A percentile compares a stretch with the other conserved stretches of the same genome.
Conservation (phyloP, 805 yeast genomes). For the Kazachstania taianensis region DNA sequence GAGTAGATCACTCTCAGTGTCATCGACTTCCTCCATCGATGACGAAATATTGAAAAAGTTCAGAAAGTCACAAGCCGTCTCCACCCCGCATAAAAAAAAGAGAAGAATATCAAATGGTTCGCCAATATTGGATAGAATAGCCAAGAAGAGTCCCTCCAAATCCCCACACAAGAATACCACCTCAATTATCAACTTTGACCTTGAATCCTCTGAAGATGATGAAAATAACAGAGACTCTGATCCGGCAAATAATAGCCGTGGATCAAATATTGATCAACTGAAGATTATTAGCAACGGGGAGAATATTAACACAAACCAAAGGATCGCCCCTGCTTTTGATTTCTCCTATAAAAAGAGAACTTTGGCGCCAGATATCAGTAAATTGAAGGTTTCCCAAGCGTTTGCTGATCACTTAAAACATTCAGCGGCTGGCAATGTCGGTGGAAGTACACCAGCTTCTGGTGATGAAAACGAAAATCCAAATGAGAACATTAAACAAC, state of each 20-base stretch:
- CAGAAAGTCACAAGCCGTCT: not conserved
- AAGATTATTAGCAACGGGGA: too few relatives aligned
- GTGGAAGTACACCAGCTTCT: too few relatives aligned
- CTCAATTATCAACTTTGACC: conserved; percentile 18
- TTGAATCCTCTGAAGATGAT: conserved; percentile 11
- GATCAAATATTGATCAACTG: not conserved
- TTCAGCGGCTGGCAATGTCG: conserved; percentile 9
- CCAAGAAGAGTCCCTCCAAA: conserved; percentile 17
- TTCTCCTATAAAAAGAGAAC: conserved; percentile 21
- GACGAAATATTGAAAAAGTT: not conserved
- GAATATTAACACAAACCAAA: too few relatives aligned
- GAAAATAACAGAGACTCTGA: not conserved
- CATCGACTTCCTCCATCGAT: conserved; percentile 3
- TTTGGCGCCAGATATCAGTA: conserved; percentile 26
- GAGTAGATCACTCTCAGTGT: not conserved
- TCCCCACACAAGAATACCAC: conserved; percentile 16
- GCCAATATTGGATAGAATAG: conserved; percentile 20
- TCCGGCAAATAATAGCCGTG: not conserved
- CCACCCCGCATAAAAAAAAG: conserved; percentile 6
- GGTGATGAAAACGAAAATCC: too few relatives aligned
- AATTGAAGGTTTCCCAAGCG: conserved; percentile 26
- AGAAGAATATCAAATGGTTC: conserved; percentile 10
- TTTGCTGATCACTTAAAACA: conserved; percentile 31
- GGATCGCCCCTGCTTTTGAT: conserved; percentile 11
- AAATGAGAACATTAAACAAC: too few relatives aligned